Base-by-base conservation (phyloP, 768 basidiomycete genomes). In the Cystofilobasidium bisporidii region DNA sequence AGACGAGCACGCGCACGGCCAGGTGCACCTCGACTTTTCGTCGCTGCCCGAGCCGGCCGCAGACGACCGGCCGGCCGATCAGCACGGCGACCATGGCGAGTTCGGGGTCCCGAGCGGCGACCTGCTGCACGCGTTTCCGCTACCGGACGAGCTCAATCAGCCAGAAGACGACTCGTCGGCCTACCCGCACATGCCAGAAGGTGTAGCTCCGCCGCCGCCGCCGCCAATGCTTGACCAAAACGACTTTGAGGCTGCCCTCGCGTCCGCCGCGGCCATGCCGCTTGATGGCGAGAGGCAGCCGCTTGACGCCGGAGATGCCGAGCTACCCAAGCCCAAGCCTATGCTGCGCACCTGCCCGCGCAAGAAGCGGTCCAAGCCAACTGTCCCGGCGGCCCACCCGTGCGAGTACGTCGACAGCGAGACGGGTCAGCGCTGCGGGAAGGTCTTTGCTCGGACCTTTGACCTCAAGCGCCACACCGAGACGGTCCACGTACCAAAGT, bases 381-480 rank as follows among this genome's bases (percentile, higher is more conserved):
- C 53, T 3, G 18, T 5, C 12, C 18, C 14, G 12, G 28, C 20
- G 3, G 28, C 11, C 26, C 26, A 30, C 28, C 53, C 47, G 53
- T 68, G 67, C n/a, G 28, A 28, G n/a, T 58, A 56, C 45, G 36
- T 62, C 24, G 60, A 68, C 41, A 36, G 61, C 1, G 43, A 36
- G 22, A 45, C 67, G 33, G 53, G 50, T 14, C 41, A 58, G 41
- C 28, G 43, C 20, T 68, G 67, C 47, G 40, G n/a, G 17, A 55
- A n/a, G 50, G 38, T 32, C 30, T 62, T 67, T 53, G 26, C 38
- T 10, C 43, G 66, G 26, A 24, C 43, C 26, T 67, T 56, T 22
- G 61, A 62, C 61, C 48, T 61, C 45, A 36, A 47, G 26, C 66
- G 60, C 36, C 60, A 62, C 41, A 6, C 45, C 24, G 60, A 67